phyloP scores from a whole-genome alignment of 352 stramenopile genomes.

The Phytophthora uliginosa region DNA sequence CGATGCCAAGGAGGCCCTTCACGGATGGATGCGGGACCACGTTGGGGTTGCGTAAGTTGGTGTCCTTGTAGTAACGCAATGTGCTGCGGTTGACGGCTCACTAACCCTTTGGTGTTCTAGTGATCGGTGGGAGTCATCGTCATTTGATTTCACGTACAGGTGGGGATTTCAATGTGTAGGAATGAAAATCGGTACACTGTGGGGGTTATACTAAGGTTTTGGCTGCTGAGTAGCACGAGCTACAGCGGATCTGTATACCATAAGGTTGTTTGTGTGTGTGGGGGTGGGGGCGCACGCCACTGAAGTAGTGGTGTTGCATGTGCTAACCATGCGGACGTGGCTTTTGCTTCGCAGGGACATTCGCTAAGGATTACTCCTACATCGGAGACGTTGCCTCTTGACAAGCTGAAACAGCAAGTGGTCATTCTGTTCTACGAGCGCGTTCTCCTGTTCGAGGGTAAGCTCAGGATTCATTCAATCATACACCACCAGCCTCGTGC shows the following conservation, averaged over 20 bases:
- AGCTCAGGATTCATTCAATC: not conserved
- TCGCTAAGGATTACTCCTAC: conserved; percentile 17
- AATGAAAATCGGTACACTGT: not conserved
- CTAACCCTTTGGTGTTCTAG: conserved; percentile 22
- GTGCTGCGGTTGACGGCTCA: not conserved
- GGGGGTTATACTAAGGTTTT: not conserved
- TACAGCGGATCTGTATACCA: conserved; percentile 47
- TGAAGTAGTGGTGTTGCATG: not conserved
- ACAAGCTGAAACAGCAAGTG: conserved; percentile 63
- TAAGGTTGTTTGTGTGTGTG: too few relatives aligned
- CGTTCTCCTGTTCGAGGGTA: conserved; percentile 74
- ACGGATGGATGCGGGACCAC: conserved; percentile 49
- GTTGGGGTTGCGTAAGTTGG: conserved; percentile 21
- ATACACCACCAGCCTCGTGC: not conserved
- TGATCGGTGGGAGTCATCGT: conserved; percentile 40
- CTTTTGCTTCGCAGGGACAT: conserved; percentile 4
- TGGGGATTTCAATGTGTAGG: conserved; percentile 11
- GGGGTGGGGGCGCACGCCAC: not conserved
- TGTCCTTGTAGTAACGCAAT: not conserved
- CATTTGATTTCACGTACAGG: conserved; percentile 76
- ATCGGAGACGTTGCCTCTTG: conserved; percentile 54
- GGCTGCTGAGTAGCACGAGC: conserved; percentile 28
- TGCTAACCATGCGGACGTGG: not conserved
- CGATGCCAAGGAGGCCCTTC: conserved; percentile 48
- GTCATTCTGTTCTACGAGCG: conserved; percentile 70